Percentiles rank a stretch among this genome's conserved stretches.
Evolutionary conservation across 1,139 yeast genomes (phyloP).

Genomic region (Yamadazyma mexicana): DNA sequence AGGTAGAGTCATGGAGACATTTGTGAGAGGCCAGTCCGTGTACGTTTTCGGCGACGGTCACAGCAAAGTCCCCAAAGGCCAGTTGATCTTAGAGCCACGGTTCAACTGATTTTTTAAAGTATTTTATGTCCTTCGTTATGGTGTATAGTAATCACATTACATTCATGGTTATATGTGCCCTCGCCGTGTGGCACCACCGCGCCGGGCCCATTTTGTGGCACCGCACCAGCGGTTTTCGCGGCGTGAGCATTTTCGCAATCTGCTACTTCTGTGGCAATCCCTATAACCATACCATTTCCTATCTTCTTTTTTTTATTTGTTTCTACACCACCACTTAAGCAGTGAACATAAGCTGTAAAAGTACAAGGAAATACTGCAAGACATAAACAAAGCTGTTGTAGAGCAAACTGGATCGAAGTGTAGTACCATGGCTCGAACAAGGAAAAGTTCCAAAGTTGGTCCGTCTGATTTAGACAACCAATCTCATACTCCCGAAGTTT

Average conservation of each 20-base stretch:
- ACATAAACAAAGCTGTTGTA: too few relatives aligned
- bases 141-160: too few relatives aligned
- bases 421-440: conserved; percentile 2
- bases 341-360: too few relatives aligned
- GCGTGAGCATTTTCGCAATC: background rate
- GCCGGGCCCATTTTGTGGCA: background rate
- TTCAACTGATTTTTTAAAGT: background rate
- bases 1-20: conserved; percentile 78
- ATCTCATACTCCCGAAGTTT: conserved; percentile 6
- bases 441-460: background rate
- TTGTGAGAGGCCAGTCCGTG: conserved; percentile 71
- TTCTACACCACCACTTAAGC: background rate
- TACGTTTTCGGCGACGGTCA: conserved; percentile 61
- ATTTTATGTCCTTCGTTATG: too few relatives aligned
- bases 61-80: conserved; percentile 56
- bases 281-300: background rate
- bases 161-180: too few relatives aligned
- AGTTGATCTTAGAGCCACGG: conserved; percentile 59
- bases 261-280: conserved; percentile 1
- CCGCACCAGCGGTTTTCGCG: background rate
- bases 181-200: too few relatives aligned
- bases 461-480: conserved; percentile 1
- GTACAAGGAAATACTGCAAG: too few relatives aligned
- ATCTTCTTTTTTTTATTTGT: background rate
- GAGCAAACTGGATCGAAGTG: too few relatives aligned